phyloP scores from a whole-genome alignment of 2,329 filamentous ascomycete species.

The Phyllosticta capitalensis region DNA sequence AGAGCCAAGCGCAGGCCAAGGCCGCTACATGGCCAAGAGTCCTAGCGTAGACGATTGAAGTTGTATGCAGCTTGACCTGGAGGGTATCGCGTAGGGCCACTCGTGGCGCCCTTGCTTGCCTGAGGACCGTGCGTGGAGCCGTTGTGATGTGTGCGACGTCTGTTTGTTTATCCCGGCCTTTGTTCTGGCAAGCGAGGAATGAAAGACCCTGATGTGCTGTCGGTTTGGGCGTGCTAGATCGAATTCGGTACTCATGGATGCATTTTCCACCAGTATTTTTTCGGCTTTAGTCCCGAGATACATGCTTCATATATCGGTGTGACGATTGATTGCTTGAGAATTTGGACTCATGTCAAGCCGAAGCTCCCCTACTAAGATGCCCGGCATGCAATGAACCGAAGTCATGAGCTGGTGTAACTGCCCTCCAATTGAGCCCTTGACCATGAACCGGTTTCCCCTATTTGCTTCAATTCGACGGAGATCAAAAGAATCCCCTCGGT shows the following conservation, averaged over 20 bases:
- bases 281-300: too few relatives aligned
- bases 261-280: too few relatives aligned
- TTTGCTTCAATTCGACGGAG: background rate
- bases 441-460: background rate
- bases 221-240: background rate
- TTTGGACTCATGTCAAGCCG: too few relatives aligned
- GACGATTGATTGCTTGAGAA: too few relatives aligned
- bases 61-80: slow-evolving; percentile 1
- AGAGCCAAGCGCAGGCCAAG: slow-evolving; percentile 6
- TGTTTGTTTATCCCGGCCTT: background rate
- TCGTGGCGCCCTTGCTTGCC: background rate
- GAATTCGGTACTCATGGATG: background rate
- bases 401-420: too few relatives aligned
- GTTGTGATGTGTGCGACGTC: background rate
- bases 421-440: too few relatives aligned
- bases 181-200: background rate
- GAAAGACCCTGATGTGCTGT: background rate
- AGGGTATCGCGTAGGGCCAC: background rate
- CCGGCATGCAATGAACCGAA: background rate
- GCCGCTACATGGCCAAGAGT: slow-evolving; percentile 1
- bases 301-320: too few relatives aligned
- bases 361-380: background rate
- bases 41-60: slow-evolving; percentile 9
- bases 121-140: background rate
- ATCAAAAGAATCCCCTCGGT: too few relatives aligned